Base-by-base conservation (phyloP, 148 eudicot species). In the Beta vulgaris region DNA sequence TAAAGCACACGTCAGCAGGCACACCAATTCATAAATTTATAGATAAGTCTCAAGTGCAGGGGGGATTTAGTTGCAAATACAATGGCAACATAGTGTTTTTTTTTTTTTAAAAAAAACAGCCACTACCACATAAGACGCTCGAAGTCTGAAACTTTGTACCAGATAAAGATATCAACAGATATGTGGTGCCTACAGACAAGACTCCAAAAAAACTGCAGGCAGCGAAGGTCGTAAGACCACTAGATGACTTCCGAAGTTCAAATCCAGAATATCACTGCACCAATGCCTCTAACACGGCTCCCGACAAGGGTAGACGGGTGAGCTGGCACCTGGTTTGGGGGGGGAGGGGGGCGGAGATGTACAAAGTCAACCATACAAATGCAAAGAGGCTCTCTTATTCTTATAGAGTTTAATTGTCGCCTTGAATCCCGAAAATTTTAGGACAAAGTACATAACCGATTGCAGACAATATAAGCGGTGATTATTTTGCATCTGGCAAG, bases 401-500 rank as follows among this genome's bases (percentile, higher is more conserved):
- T 15, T 4, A 48, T 19, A n/a, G 13, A 48, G 54, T 13, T 48
- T 48, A 48, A 48, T 14, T 48, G 54, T 8, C 39, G 40, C 75
- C 58, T 32, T 29, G 19, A 34, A 18, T 32, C 19, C 11, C 69
- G 60, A 48, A 18, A 46, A 48, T 26, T 40, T 23, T 13, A 71
- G 42, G 26, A 16, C 35, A 39, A 25, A 18, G 19, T 39, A 60
- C 4, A 31, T 3, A 55, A 14, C 51, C 65, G 72, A 28, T 31
- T 72, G 18, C 54, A 72, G 29, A 48, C 69, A 21, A 77, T 62
- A 28, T 39, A 32, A 1, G 29, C 72, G 55, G 57, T 51, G 36
- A 44, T 69, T 13, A 14, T 70, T 70, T 40, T 62, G 63, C 39
- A 78, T 57, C 65, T 31, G 12, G 29, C 31, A 69, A 74, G 43